phyloP scores from a whole-genome alignment of 371 early-diverging fungal species.

The Lichtheimia corymbifera region DNA sequence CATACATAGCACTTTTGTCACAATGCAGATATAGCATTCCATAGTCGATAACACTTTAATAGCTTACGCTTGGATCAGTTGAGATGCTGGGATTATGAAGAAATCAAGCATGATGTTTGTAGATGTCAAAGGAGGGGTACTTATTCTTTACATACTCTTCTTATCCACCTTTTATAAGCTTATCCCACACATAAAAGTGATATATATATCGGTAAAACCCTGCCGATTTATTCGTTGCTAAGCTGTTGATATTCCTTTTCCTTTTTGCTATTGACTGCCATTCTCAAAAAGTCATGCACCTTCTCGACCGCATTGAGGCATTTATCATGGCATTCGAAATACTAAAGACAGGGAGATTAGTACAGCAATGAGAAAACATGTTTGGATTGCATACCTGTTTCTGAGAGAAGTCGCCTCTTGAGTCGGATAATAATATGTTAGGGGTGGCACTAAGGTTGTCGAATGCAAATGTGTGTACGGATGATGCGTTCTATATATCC shows the following conservation, averaged over 20 bases:
- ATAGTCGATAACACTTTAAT: no score
- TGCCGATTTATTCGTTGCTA: conserved; percentile 8
- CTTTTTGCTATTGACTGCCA: conserved; percentile 57
- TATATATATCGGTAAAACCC: no score
- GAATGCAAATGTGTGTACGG: conserved; percentile 87
- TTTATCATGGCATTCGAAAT: conserved; percentile 49
- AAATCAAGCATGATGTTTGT: no score
- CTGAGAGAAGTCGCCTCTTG: conserved; percentile 69
- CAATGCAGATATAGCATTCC: no score
- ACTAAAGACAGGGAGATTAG: conserved; percentile 28
- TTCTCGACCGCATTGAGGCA: conserved; percentile 52
- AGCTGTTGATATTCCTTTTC: conserved; percentile 56
- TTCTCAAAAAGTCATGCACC: conserved; percentile 59
- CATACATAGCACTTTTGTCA: no score
- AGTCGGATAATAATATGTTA: conserved; percentile 56
- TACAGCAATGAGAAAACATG: not conserved
- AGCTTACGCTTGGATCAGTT: no score
- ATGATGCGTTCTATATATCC: conserved; percentile 55
- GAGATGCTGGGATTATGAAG: no score
- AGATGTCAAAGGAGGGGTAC: no score
- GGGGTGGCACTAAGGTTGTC: conserved; percentile 47
- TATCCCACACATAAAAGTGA: no score
- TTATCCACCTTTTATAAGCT: no score
- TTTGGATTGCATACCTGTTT: conserved; percentile 50
- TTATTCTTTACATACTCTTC: no score